Base-by-base conservation (phyloP, 495 filamentous ascomycete genomes). In the Penicillium lividum region DNA sequence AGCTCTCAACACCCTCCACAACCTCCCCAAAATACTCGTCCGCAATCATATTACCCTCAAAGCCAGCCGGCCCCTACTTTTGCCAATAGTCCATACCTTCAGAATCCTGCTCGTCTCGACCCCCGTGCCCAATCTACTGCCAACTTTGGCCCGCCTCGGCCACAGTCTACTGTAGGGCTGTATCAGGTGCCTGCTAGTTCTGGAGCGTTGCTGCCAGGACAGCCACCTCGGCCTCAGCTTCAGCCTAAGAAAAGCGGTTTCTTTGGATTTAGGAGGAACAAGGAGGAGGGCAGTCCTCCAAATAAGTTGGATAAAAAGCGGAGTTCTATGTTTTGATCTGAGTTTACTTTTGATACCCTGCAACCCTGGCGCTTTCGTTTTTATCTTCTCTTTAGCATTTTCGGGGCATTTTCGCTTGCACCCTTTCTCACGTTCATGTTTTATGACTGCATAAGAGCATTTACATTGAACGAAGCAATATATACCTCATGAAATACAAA, bases 271-370 rank as follows among this genome's bases (percentile, higher is more conserved):
- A 53, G 69, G 29, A 70, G 70, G 5, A 62, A 43, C 15, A 65
- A 66, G 48, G 66, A 70, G 7, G 73, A 73, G 7, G 60, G 56
- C 2, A 13, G 8, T 6, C 6, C 40, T 18, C 68, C 70, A 7
- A 60, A 68, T n/a, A 65, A 74, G 61, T 50, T 84, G 56, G 65
- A 62, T 22, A 83, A 80, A 68, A 82, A 84, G 70, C 68, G 74
- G 64, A 83, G 80, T 69, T 76, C 78, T 25, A 79, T 83, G 68
- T 82, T 82, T 66, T 84, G 65, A 75, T 62, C 48, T 44, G 31
- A 45, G 52, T 56, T 51, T 36, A 44, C 3, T 29, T 53, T 42
- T 51, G 22, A 22, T 22, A 22, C 22, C 22, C 22, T 56, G 61
- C 63, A 66, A 68, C 60, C 62, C 65, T 60, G 31, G 33, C 33